These are phyloP conservation scores for Pharus latifolius DNA, from an alignment of 176 grass and related monocot species.

Conservation along the genomic window DNA sequence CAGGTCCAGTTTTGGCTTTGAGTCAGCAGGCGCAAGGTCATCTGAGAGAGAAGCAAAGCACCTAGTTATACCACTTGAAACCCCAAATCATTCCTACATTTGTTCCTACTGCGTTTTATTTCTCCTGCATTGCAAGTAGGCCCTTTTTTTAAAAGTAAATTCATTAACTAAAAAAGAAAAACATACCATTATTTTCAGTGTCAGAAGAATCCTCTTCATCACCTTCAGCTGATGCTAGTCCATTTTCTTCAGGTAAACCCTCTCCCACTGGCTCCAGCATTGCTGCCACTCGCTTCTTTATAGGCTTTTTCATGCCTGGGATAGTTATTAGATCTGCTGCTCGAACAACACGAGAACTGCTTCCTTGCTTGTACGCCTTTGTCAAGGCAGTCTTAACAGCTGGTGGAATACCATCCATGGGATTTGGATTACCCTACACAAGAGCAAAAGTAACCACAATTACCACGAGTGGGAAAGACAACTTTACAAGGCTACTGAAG, in stretches of 20 bases:
- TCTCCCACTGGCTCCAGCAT: slow-evolving; percentile 85
- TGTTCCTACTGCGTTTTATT: neutral
- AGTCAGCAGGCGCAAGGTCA: slow-evolving; percentile 18
- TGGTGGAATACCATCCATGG: slow-evolving; percentile 85
- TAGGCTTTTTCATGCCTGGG: slow-evolving; percentile 73
- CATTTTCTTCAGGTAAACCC: slow-evolving; percentile 75
- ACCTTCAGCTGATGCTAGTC: slow-evolving; percentile 40
- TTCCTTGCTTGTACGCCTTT: slow-evolving; percentile 91
- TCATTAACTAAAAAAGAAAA: neutral
- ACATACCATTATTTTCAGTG: slow-evolving; percentile 63
- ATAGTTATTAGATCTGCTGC: slow-evolving; percentile 82
- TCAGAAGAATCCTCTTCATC: slow-evolving; percentile 73
- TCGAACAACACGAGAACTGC: slow-evolving; percentile 62
- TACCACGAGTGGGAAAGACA: neutral
- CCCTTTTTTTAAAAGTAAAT: neutral
- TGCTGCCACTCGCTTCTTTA: slow-evolving; percentile 88
- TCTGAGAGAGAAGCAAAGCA: slow-evolving; percentile 31
- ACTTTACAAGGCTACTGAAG: neutral
- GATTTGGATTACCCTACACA: slow-evolving; percentile 65
- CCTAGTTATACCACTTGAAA: neutral
- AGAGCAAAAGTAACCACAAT: neutral
- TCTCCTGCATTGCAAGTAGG: neutral
- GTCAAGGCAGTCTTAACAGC: slow-evolving; percentile 92
- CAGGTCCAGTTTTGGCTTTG: slow-evolving; percentile 63
- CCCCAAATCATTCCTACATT: too few relatives aligned